Evolutionary conservation across 2,329 filamentous ascomycete species (phyloP), one percentile per base, ranked within the genome.

Genomic region (Monilinia polystroma): DNA sequence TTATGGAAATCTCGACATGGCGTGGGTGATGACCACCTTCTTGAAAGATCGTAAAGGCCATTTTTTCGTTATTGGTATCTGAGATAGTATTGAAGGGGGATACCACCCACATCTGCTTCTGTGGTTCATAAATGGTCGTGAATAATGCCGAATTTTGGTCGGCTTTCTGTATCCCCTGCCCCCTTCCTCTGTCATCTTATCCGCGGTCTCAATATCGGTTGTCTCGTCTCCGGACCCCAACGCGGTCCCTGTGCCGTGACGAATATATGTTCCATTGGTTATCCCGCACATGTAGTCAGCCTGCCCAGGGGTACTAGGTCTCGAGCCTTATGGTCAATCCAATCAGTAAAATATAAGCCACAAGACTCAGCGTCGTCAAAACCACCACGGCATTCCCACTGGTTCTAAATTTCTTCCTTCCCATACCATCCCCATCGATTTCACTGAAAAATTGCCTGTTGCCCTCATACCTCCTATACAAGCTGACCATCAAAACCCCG

Each of bases 371-470:
- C 11, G 75, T 70, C 2, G 84, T 86, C 71, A 89, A 78, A 47
- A 89, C 74, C 1, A 85, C 77, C 26, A 89, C 86, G 63, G 84
- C 87, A 73, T 87, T 87, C 35, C 86, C 85, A 69, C 84, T 87
- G 26, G 87, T 89, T 69, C 86, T 82, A 71, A 89, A 89, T 75
- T 83, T 86, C 74, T 80, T 82, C 70, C 77, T 82, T 32, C 79
- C 75, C 68, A 80, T 76, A 18, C 80, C 80, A 68, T 77, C 74
- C 38, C 75, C 74, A 43, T 73, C 72, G 38, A 77, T 72, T 54
- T 79, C 82, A 68, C 83, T 86, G 79, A 98, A 98, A 80, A 99
- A 98, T 79, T 98, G 94, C 71, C 88, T 86, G 76, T 98, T 97
- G 67, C 95, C 93, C 79, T 97, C 91, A 76, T 93, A 91, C 64